Evolutionary conservation across 1,284 basidiomycete genomes (phyloP).

Genomic region (Pseudozyma hubeiensis): DNA sequence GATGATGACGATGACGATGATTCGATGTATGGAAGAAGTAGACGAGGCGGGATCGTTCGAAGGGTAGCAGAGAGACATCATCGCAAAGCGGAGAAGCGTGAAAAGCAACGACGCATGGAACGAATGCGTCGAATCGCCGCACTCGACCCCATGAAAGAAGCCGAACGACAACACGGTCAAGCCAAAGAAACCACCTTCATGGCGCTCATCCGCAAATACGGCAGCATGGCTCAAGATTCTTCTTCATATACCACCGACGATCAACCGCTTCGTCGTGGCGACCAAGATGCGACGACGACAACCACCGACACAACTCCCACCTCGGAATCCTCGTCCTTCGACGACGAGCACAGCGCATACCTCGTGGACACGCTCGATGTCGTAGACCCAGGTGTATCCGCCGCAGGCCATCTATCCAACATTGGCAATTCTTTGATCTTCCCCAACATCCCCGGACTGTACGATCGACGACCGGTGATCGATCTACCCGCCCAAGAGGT

Average conservation of each 20-base stretch:
- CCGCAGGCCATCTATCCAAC: constrained; percentile 78
- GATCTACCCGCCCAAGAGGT: constrained; percentile 69
- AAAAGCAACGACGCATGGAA: constrained; percentile 24
- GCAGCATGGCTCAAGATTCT: constrained; percentile 23
- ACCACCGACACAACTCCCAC: background rate
- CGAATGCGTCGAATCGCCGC: constrained; percentile 39
- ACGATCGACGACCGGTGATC: constrained; percentile 77
- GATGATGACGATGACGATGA: constrained; percentile 25
- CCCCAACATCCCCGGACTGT: constrained; percentile 73
- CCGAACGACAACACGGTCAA: constrained; percentile 16
- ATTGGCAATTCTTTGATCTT: constrained; percentile 81
- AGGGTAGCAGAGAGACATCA: constrained; percentile 34
- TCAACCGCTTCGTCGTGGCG: background rate
- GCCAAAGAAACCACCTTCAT: constrained; percentile 48
- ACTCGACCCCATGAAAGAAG: constrained; percentile 40
- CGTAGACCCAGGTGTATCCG: constrained; percentile 79
- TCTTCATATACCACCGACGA: background rate
- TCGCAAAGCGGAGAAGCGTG: constrained; percentile 23
- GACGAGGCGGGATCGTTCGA: constrained; percentile 23
- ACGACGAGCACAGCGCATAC: constrained; percentile 44
- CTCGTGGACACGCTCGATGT: constrained; percentile 73
- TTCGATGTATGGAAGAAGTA: background rate
- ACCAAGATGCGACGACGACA: background rate
- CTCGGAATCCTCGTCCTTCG: constrained; percentile 12
- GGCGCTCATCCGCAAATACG: constrained; percentile 42